Evolutionary conservation across 768 basidiomycete genomes (phyloP), one percentile per base, ranked within the genome.

Genomic region (Leccinum ochraceum): DNA sequence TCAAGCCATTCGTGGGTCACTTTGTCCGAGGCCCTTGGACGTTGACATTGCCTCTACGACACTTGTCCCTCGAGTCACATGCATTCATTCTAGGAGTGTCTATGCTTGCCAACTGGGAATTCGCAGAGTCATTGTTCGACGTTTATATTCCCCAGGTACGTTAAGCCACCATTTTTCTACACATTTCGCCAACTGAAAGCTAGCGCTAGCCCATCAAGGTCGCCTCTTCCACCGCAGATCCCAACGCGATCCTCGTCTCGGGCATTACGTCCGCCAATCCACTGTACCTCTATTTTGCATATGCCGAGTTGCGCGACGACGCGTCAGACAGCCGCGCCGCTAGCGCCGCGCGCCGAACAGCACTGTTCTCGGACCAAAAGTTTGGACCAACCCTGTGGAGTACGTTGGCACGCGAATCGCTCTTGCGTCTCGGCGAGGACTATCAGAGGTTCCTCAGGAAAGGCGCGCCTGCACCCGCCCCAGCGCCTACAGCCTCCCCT

Each of bases 361-460:
- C 82, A 0, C 67, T 92, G 1, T 92, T 90, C 66, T 80, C 80
- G 1, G 89, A 92, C 64, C 86, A 88, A 67, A 88, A 87, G 64
- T 83, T 83, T 55, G 78, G 75, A 8, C 86, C 86, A 0, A 84
- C 76, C 55, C 72, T 90, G 9, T 93, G 92, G 91, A 77, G 76
- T 20, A 78, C 78, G 2, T 74, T 92, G 34, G 77, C 77, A 8
- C 80, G 89, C 4, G 84, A 86, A 57, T 78, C 81, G 8, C 78
- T 94, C 2, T 67, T 89, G 10, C 69, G 81, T 7, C 77, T 93
- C 1, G 90, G 89, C 9, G 69, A 75, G 1, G 89, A 94, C 70
- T 92, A 92, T 62, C 88, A 88, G 65, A 75, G 78, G 0, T 76
- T 92, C 53, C 74, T 88, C 3, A 79, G 83, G 1, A 77, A 83